These are phyloP conservation scores for Grosmannia penicillata DNA, from an alignment of 2,329 filamentous ascomycete species.

Conservation along the genomic window DNA sequence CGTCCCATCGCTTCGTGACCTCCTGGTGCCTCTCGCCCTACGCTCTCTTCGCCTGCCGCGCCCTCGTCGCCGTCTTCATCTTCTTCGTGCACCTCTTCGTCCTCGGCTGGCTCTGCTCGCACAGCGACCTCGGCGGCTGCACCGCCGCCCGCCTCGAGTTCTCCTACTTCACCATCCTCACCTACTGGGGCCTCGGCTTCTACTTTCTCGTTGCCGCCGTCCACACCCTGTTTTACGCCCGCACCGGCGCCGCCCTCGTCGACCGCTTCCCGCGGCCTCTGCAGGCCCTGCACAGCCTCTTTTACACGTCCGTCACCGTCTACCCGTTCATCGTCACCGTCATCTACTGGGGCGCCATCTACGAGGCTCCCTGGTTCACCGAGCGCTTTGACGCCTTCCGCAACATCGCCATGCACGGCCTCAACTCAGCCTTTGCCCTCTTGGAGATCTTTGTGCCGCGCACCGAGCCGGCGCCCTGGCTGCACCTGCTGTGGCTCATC, in stretches of 20 bases:
- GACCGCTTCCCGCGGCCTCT: slow-evolving; percentile 44
- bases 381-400: slow-evolving; percentile 40
- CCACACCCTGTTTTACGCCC: slow-evolving; percentile 56
- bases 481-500: slow-evolving; percentile 54
- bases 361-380: slow-evolving; percentile 33
- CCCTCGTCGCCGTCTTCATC: slow-evolving; percentile 47
- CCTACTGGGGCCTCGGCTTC: slow-evolving; percentile 71
- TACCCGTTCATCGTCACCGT: slow-evolving; percentile 56
- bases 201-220: slow-evolving; percentile 55
- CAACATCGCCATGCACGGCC: slow-evolving; percentile 58
- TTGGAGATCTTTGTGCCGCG: slow-evolving; percentile 59
- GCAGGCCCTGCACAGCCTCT: slow-evolving; percentile 49
- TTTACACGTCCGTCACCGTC: slow-evolving; percentile 47
- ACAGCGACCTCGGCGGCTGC: slow-evolving; percentile 27
- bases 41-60: slow-evolving; percentile 42
- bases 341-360: slow-evolving; percentile 55
- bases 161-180: slow-evolving; percentile 70
- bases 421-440: slow-evolving; percentile 62
- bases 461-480: slow-evolving; percentile 43
- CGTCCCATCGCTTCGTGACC: slow-evolving; percentile 55
- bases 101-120: slow-evolving; percentile 49
- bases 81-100: slow-evolving; percentile 56
- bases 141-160: slow-evolving; percentile 40
- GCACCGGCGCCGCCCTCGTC: slow-evolving; percentile 37
- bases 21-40: slow-evolving; percentile 66